Base-by-base conservation (phyloP, 495 filamentous ascomycete species). In the Pseudoneurospora amorphoporcata region DNA sequence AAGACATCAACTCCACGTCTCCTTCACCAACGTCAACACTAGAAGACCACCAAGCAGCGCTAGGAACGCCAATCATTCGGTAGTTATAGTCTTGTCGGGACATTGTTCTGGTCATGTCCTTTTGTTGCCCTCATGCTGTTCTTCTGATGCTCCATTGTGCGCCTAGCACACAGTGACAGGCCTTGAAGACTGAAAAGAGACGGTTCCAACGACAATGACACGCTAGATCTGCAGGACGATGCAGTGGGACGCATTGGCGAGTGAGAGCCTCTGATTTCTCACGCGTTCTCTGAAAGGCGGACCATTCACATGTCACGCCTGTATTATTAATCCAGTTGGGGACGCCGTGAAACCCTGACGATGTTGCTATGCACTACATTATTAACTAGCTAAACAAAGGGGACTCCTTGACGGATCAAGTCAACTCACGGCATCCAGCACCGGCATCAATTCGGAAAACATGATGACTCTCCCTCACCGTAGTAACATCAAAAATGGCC, bases 211-310 rank as follows among this genome's bases (percentile, higher is more conserved):
- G 72, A 53, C 45, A 65, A 70, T 61, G 23, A 41, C 8, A 70
- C 37, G 37, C 23, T 71, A 65, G 53, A 65, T 65, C 29, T 65
- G 53, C 29, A 65, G 29, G 53, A 65, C 47, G 47, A 58, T 58
- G 68, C 68, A 47, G 43, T 35, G 39, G 17, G 19, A 17, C 17
- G 70, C 70, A 75, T 75, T 75, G 71, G 41, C 73, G 68, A 75
- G 71, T 75, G 35, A 69, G 73, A 75, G 23, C 68, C 35, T 71
- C 61, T 14, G 73, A 43, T 29, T 58, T 65, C 53, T 32, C 73
- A 39, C 70, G 61, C 9, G 19, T 58, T 29, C 23, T 58, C 10
- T 74, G 65, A 72, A 72, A 69, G 61, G 32, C 47, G 65, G 29
- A 35, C 53, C 53, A 65, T 65, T 65, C 53, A 65, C 53, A 65